phyloP scores from a whole-genome alignment of 768 basidiomycete genomes.

The Leucogyrophana mollusca region DNA sequence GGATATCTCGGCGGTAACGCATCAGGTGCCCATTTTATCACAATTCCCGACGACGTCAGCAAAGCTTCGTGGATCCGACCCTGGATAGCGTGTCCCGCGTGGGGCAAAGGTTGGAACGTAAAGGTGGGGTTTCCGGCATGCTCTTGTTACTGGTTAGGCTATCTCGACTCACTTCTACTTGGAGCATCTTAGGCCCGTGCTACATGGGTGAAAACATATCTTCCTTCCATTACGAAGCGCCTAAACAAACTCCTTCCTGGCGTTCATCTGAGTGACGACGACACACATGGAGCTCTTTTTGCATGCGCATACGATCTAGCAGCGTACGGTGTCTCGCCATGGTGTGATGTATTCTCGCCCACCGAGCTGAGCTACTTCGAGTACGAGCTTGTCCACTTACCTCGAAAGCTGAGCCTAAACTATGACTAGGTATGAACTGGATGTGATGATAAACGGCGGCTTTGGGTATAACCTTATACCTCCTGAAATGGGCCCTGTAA shows the following conservation, averaged over 20 bases:
- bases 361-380: conserved; percentile 35
- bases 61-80: conserved; percentile 43
- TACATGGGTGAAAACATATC: conserved; percentile 33
- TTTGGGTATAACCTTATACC: conserved; percentile 35
- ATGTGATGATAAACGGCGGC: conserved; percentile 35
- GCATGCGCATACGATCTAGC: conserved; percentile 43
- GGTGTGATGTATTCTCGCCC: conserved; percentile 37
- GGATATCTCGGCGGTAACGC: conserved; percentile 36
- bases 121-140: conserved; percentile 16
- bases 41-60: conserved; percentile 30
- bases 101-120: conserved; percentile 8
- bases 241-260: conserved; percentile 33
- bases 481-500: conserved; percentile 29
- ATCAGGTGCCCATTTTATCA: conserved; percentile 26
- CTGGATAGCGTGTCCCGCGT: conserved; percentile 36
- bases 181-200: conserved; percentile 1
- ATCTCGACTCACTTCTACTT: conserved; percentile 8
- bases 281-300: conserved; percentile 40
- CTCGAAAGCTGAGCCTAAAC: not conserved
- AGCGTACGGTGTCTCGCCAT: conserved; percentile 33
- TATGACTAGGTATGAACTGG: conserved; percentile 35
- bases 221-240: conserved; percentile 32
- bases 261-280: conserved; percentile 29
- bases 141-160: conserved; percentile 1
- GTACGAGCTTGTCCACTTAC: conserved; percentile 18